Evolutionary conservation across 2,329 filamentous ascomycete species (phyloP).

Genomic region (Colletotrichum coccodes): DNA sequence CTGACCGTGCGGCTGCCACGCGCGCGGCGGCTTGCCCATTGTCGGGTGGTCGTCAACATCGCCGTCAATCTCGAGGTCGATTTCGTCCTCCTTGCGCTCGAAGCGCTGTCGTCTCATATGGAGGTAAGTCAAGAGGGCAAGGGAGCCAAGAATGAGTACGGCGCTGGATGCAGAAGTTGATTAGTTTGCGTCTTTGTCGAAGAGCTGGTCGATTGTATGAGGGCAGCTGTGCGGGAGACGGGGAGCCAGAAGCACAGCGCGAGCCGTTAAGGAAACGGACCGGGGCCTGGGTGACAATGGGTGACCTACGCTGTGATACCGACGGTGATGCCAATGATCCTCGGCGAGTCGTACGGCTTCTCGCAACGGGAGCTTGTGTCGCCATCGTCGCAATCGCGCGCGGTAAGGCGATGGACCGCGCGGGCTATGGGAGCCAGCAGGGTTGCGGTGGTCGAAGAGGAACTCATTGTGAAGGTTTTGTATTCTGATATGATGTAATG

Average conservation of each 20-base stretch:
- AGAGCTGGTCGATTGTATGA: not conserved
- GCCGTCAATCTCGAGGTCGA: conserved; percentile 24
- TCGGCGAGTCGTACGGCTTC: conserved; percentile 22
- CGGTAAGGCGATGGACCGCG: not conserved
- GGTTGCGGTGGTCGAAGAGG: not conserved
- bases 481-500: conserved; percentile 1
- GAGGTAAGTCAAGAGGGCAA: conserved; percentile 6
- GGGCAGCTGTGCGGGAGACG: not conserved
- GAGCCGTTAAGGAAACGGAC: not conserved
- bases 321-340: conserved; percentile 24
- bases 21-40: conserved; percentile 27
- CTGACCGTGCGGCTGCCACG: conserved; percentile 27
- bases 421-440: conserved; percentile 19
- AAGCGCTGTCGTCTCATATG: conserved; percentile 18
- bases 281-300: not conserved
- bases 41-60: conserved; percentile 28
- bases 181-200: not conserved
- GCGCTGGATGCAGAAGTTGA: not conserved
- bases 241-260: too few relatives aligned
- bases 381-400: conserved; percentile 18
- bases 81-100: conserved; percentile 22
- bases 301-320: conserved; percentile 22
- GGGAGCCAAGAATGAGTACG: conserved; percentile 16
- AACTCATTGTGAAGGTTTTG: not conserved
- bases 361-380: conserved; percentile 21